These are phyloP conservation scores for Phalaenopsis equestris DNA, from an alignment of 106 monocot species.

Conservation along the genomic window DNA sequence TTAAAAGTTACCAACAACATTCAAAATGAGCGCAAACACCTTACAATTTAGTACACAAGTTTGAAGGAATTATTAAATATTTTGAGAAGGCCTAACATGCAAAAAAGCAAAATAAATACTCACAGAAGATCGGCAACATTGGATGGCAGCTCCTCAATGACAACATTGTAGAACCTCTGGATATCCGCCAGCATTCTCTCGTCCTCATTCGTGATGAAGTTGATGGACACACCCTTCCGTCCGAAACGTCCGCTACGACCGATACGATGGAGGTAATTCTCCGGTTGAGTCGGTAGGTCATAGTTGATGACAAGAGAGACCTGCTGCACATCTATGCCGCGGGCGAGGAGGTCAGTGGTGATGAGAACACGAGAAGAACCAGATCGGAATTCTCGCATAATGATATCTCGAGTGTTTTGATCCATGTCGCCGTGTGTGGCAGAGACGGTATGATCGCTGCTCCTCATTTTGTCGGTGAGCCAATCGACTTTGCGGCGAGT, in stretches of 20 bases:
- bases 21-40: neutral
- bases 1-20: neutral
- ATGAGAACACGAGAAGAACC: slow-evolving; percentile 31
- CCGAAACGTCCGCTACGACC: slow-evolving; percentile 20
- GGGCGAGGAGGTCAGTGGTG: slow-evolving; percentile 25
- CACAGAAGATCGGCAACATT: slow-evolving; percentile 19
- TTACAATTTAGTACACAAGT: neutral
- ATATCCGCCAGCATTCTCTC: slow-evolving; percentile 25
- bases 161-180: slow-evolving; percentile 25
- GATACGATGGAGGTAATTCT: slow-evolving; percentile 19
- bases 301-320: slow-evolving; percentile 27
- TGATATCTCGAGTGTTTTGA: slow-evolving; percentile 28
- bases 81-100: neutral
- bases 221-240: slow-evolving; percentile 26
- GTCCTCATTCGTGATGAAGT: slow-evolving; percentile 19
- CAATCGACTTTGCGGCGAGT: slow-evolving; percentile 42
- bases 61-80: neutral
- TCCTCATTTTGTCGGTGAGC: slow-evolving; percentile 44
- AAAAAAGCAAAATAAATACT: neutral
- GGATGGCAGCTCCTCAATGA: slow-evolving; percentile 13
- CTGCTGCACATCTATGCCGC: slow-evolving; percentile 26
- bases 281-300: slow-evolving; percentile 24
- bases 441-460: slow-evolving; percentile 35
- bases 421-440: slow-evolving; percentile 29
- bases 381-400: slow-evolving; percentile 32